phyloP scores from a whole-genome alignment of 768 basidiomycete genomes.

The Lactarius trivialis region DNA sequence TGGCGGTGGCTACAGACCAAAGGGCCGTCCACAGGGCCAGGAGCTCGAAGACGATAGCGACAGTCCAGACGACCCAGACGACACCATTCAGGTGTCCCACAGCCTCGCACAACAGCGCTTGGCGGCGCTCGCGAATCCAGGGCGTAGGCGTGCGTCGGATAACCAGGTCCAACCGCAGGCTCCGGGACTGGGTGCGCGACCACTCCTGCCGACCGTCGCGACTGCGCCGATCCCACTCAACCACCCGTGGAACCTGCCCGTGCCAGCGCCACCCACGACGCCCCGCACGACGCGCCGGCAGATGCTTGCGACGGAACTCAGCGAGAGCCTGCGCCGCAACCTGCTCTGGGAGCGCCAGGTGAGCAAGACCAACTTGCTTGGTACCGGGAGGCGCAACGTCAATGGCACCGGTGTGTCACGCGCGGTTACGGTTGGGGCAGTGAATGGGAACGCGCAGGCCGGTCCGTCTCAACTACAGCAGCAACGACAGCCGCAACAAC shows the following conservation, averaged over 20 bases:
- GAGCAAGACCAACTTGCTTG: slow-evolving; percentile 44
- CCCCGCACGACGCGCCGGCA: slow-evolving; percentile 78
- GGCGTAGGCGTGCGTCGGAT: slow-evolving; percentile 37
- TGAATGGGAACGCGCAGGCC: slow-evolving; percentile 10
- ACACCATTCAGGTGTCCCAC: slow-evolving; percentile 50
- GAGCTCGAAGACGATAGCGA: slow-evolving; percentile 62
- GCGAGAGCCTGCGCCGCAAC: slow-evolving; percentile 76
- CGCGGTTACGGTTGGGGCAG: slow-evolving; percentile 33
- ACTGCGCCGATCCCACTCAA: slow-evolving; percentile 54
- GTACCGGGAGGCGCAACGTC: slow-evolving; percentile 29
- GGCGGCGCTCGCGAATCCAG: slow-evolving; percentile 43
- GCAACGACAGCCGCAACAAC: slow-evolving; percentile 24
- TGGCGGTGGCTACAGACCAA: slow-evolving; percentile 50
- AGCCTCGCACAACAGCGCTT: slow-evolving; percentile 67
- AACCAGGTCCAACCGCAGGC: slow-evolving; percentile 19
- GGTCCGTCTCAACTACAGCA: slow-evolving; percentile 35
- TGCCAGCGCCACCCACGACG: slow-evolving; percentile 58
- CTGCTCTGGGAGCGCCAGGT: slow-evolving; percentile 76
- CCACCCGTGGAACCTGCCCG: slow-evolving; percentile 69
- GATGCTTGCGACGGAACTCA: slow-evolving; percentile 81
- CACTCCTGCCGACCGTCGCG: slow-evolving; percentile 31
- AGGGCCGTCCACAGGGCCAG: slow-evolving; percentile 54
- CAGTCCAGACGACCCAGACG: slow-evolving; percentile 47
- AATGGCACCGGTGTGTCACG: slow-evolving; percentile 26
- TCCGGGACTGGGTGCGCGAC: slow-evolving; percentile 14